Evolutionary conservation across 345 rosid genomes (phyloP), one percentile per base, ranked within the genome.

Genomic region (Atalantia buxifolia): DNA sequence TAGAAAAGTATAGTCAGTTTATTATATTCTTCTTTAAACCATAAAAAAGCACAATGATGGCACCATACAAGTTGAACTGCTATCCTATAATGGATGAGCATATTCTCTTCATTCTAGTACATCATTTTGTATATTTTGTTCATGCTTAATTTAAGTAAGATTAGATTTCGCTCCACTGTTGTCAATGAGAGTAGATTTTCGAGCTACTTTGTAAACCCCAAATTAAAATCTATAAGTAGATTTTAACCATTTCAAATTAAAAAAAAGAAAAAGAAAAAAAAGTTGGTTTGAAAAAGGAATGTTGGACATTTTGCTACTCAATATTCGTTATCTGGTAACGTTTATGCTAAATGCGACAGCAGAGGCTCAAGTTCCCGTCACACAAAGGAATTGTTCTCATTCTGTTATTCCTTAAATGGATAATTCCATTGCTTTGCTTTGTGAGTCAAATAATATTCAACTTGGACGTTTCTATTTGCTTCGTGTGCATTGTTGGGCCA

Each of bases 41-140:
- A 36, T 24, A 69, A 69, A 18, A n/a, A 42, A 69, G 16, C 3
- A 14, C 16, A 28, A 7, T 35, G 59, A 57, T 35, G 40, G 14
- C 24, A 36, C 22, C 2, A 45, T 56, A 38, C 30, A 28, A 63
- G 14, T 33, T 65, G 64, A 48, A 45, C 64, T n/a, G 62, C 75
- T 31, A 59, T 31, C 25, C 42, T 22, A 27, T 36, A 25, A 13
- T 33, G 40, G 48, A 50, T 28, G 65, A n/a, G 76, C 62, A 71
- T 56, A 65, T 80, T 40, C 83, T 70, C 76, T 21, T 60, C 40
- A 64, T 76, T 53, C 71, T 57, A 9, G n/a, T 57, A 62, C 2
- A 45, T 57, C 13, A 10, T 18, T 13, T 36, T n/a, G 24, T 40
- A 38, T 67, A 2, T 59, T 28, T 66, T 3, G 36, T 35, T 9